Evolutionary conservation across 179 eudicot species (phyloP), one percentile per base, ranked within the genome.

Genomic region (Heliamphora pulchella): DNA sequence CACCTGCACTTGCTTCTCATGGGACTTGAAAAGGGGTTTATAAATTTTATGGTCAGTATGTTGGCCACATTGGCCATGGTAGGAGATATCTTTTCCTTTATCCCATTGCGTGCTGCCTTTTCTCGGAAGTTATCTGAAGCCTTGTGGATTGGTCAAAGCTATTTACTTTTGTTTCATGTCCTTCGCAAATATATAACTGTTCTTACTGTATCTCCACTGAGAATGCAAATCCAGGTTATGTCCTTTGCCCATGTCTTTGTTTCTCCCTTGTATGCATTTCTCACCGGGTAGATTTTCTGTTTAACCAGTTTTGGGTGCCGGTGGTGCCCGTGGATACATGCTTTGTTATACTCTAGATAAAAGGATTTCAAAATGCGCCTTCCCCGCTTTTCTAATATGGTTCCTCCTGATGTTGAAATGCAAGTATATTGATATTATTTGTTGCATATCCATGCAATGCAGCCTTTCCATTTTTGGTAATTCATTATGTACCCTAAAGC

Each of bases 351-450:
- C 63, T 39, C 41, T 1, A 0, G 41, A 54, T 55, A 2, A 55
- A 18, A 4, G 6, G 48, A 9, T 74, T 39, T 8, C 13, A 1
- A 7, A 46, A 17, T 46, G 53, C n/a, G 4, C 5, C 43, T 67
- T 67, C 51, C 13, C 72, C 46, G 20, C 57, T 47, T 53, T 18
- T 72, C 43, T 14, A 39, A 74, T 22, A 54, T 74, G 64, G 44
- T 57, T 31, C 48, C 48, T 55, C 46, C 65, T 39, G 47, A 54
- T 54, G 11, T 55, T 54, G 77, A 74, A 59, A 54, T 74, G 77
- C 39, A 0, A 17, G 39, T 18, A 41, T 10, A 63, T 63, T 63
- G 31, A 31, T 31, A 31, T 31, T 31, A 31, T 7, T 20, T 63
- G 20, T 63, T 10, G 5, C 22, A 18, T 63, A 7, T 18, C 22